Conservation (phyloP, 2,329 filamentous ascomycete species). For the Elsinoe arachidis region DNA sequence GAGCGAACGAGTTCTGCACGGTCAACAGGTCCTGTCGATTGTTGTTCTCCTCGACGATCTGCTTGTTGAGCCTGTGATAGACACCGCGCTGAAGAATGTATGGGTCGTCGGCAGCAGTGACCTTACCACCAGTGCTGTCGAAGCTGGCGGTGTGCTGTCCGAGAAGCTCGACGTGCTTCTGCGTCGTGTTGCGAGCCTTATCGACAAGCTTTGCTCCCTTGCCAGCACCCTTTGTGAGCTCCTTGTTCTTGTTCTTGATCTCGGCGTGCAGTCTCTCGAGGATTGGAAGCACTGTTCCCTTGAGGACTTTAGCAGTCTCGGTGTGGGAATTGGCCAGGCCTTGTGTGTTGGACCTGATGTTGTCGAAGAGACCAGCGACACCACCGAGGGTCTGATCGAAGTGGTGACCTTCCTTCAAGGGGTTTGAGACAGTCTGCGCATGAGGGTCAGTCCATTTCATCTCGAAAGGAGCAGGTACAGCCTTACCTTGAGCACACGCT, state of each 20-base stretch:
- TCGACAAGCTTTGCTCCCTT: slow-evolving; percentile 87
- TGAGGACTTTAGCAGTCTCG: slow-evolving; percentile 86
- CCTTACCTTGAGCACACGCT: slow-evolving; percentile 76
- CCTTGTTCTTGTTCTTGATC: slow-evolving; percentile 94
- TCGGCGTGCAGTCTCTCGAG: slow-evolving; percentile 88
- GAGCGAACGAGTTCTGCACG: slow-evolving; percentile 81
- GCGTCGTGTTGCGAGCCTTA: slow-evolving; percentile 73
- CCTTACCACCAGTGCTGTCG: slow-evolving; percentile 64
- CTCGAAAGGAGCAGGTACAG: not conserved
- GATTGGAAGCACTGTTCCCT: slow-evolving; percentile 74
- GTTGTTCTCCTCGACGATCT: slow-evolving; percentile 92
- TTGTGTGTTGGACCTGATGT: slow-evolving; percentile 86
- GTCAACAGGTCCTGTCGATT: slow-evolving; percentile 83
- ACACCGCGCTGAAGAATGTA: slow-evolving; percentile 80
- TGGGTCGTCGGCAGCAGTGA: slow-evolving; percentile 69
- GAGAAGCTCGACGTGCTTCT: slow-evolving; percentile 93
- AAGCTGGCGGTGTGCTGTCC: slow-evolving; percentile 75
- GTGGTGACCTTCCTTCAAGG: slow-evolving; percentile 81
- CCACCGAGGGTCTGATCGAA: slow-evolving; percentile 88
- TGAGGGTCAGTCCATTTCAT: slow-evolving; percentile 13
- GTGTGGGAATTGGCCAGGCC: slow-evolving; percentile 79
- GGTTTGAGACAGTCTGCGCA: slow-evolving; percentile 70
- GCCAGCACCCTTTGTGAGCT: slow-evolving; percentile 68
- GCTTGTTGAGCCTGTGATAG: slow-evolving; percentile 75
- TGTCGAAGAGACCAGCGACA: slow-evolving; percentile 84